Conservation (phyloP, 2,329 filamentous ascomycete genomes). For the Diaporthe ilicicola region DNA sequence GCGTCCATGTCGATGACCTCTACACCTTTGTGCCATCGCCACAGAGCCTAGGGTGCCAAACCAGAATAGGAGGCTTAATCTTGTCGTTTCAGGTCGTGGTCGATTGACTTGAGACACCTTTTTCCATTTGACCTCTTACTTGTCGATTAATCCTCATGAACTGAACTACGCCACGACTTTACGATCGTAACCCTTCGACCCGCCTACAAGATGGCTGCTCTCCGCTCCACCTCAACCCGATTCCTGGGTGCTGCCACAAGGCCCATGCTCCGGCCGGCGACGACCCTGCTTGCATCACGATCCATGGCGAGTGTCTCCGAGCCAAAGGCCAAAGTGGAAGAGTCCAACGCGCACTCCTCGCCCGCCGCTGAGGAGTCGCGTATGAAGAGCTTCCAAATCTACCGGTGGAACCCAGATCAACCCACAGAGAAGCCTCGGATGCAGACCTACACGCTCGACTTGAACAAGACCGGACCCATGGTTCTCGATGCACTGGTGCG, state of each 20-base stretch:
- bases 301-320: constrained; percentile 66
- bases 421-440: constrained; percentile 93
- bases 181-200: constrained; percentile 1
- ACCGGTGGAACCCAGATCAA: constrained; percentile 96
- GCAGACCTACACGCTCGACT: constrained; percentile 92
- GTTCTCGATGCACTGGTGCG: constrained; percentile 94
- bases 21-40: constrained; percentile 13
- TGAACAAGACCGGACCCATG: constrained; percentile 99
- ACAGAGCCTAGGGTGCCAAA: constrained; percentile 22
- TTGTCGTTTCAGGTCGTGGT: constrained; percentile 2
- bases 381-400: constrained; percentile 97
- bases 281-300: constrained; percentile 49
- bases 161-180: constrained; percentile 10
- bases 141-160: background rate
- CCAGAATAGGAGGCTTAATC: constrained; percentile 3
- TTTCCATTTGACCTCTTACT: background rate
- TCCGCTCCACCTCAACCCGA: constrained; percentile 65
- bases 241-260: constrained; percentile 56
- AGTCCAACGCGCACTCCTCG: constrained; percentile 25
- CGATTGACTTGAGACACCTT: background rate
- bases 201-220: constrained; percentile 62
- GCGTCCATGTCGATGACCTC: constrained; percentile 21
- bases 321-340: constrained; percentile 45
- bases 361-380: constrained; percentile 70
- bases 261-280: constrained; percentile 49